A percentile compares a stretch with the other conserved stretches of the same genome.
phyloP scores from a whole-genome alignment of 257 asterid genomes.

The Solanum gandarillasii region DNA sequence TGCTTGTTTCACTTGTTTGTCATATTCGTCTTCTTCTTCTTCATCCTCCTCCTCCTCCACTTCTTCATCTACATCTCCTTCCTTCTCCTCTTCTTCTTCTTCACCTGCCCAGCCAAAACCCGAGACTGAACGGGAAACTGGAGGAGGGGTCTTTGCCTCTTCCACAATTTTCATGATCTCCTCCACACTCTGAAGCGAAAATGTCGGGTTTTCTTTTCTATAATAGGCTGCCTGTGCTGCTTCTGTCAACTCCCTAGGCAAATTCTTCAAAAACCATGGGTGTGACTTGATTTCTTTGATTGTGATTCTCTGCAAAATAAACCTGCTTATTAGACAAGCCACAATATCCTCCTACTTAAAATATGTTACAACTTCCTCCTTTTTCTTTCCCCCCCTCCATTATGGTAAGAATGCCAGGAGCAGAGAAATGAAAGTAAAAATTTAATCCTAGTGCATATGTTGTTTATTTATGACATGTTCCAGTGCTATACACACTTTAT shows the following conservation, averaged over 20 bases:
- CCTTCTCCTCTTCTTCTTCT: constrained; percentile 45
- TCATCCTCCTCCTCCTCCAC: constrained; percentile 38
- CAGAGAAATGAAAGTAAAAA: neutral
- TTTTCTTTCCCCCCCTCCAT: neutral
- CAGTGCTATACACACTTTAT: neutral
- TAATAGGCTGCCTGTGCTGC: constrained; percentile 57
- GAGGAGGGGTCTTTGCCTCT: constrained; percentile 59
- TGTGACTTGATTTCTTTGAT: constrained; percentile 60
- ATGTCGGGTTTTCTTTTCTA: constrained; percentile 54
- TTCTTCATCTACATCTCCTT: constrained; percentile 31
- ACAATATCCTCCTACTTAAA: neutral
- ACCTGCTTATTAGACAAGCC: neutral
- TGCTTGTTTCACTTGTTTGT: constrained; percentile 64
- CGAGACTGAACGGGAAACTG: constrained; percentile 45
- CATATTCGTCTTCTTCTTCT: constrained; percentile 63
- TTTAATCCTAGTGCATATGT: neutral
- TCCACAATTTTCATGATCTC: constrained; percentile 65
- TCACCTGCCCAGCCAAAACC: constrained; percentile 70
- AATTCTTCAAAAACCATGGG: constrained; percentile 77
- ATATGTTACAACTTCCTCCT: neutral
- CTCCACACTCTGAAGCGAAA: constrained; percentile 51
- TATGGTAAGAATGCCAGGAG: neutral
- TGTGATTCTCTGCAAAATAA: constrained; percentile 46
- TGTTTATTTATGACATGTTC: neutral
- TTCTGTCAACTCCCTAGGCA: constrained; percentile 70